Evolutionary conservation across 352 stramenopile species (phyloP).

Genomic region (Phytophthora aleatoria): DNA sequence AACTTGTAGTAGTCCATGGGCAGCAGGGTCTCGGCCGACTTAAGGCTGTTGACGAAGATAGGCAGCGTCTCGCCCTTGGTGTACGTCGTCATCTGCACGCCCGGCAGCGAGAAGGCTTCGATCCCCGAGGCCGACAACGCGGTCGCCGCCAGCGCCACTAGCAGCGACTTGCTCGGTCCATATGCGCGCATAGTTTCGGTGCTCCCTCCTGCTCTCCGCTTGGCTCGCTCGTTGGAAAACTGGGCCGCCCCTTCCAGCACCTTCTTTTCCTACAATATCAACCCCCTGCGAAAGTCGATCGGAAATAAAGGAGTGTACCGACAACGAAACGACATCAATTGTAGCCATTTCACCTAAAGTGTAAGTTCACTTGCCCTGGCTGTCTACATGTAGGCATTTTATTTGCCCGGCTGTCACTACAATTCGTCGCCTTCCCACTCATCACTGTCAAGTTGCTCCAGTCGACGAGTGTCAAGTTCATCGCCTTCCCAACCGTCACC

Average conservation of each 20-base stretch:
- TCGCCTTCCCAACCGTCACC: constrained; percentile 33
- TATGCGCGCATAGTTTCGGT: constrained; percentile 25
- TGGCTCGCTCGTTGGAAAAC: constrained; percentile 15
- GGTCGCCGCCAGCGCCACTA: constrained; percentile 29
- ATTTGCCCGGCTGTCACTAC: constrained; percentile 20
- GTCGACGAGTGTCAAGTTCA: constrained; percentile 22
- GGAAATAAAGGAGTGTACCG: constrained; percentile 17
- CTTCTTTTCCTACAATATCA: constrained; percentile 18
- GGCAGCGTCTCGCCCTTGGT: constrained; percentile 83
- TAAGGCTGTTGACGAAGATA: constrained; percentile 95
- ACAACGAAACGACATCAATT: constrained; percentile 17
- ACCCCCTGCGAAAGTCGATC: constrained; percentile 1
- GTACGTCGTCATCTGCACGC: constrained; percentile 91
- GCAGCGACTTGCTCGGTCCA: constrained; percentile 30
- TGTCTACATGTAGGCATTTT: neutral
- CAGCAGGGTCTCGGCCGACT: constrained; percentile 94
- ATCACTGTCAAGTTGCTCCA: constrained; percentile 37
- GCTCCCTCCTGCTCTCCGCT: constrained; percentile 3
- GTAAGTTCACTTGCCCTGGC: constrained; percentile 9
- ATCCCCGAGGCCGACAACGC: constrained; percentile 11
- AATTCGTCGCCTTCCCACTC: constrained; percentile 72
- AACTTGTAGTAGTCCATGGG: constrained; percentile 98
- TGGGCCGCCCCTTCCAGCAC: constrained; percentile 20
- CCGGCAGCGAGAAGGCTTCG: constrained; percentile 74
- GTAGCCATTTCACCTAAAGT: constrained; percentile 9